Percentiles rank a stretch among this genome's conserved stretches.
Conservation (phyloP, 2,329 filamentous ascomycete species). For the Botrytis fragariae region DNA sequence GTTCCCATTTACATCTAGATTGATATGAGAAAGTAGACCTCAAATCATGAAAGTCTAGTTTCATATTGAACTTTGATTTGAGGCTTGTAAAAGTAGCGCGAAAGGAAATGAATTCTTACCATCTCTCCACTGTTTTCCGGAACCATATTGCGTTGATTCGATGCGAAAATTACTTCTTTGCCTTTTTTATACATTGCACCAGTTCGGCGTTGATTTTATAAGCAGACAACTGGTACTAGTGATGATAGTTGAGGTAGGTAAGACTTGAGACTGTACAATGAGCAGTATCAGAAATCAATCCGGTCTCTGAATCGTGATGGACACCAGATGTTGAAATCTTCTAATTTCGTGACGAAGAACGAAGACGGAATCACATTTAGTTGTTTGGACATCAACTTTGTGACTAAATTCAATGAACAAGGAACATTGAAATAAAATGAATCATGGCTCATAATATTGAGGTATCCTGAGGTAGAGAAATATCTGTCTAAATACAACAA, state of each 20-base stretch:
- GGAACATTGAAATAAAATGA: not conserved
- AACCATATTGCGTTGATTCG: not conserved
- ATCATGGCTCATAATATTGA: not conserved
- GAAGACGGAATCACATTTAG: not conserved
- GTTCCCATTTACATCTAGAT: not conserved
- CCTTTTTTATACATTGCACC: not conserved
- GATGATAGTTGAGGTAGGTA: not conserved
- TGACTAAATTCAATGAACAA: not conserved
- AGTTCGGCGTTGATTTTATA: not conserved
- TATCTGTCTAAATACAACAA: constrained; percentile 15
- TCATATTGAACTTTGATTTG: not conserved
- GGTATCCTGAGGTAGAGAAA: not conserved
- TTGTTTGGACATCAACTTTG: not conserved
- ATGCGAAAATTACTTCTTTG: not conserved
- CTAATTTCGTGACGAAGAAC: too few species aligned
- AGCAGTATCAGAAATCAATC: not conserved
- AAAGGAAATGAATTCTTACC: not conserved
- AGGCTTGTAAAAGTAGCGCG: too few species aligned
- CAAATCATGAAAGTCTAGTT: too few species aligned
- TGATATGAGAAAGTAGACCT: not conserved
- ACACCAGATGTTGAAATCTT: not conserved
- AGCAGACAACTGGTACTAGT: not conserved
- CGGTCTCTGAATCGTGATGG: not conserved
- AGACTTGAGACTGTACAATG: too few species aligned
- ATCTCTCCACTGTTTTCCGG: not conserved